phyloP scores from a whole-genome alignment of 2,329 filamentous ascomycete species.

The Microdochium nivale region DNA sequence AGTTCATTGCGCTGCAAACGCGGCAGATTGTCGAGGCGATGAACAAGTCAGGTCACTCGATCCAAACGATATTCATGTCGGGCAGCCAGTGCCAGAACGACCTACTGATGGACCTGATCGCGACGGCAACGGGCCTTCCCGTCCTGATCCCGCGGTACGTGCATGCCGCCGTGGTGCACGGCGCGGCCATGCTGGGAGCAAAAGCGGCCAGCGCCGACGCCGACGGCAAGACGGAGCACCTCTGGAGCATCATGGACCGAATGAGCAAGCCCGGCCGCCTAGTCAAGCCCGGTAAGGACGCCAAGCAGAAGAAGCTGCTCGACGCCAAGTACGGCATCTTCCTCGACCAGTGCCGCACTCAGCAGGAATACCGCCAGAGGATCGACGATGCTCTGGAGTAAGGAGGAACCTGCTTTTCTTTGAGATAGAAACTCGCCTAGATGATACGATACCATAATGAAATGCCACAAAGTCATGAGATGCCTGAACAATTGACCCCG shows the following conservation, averaged over 20 bases:
- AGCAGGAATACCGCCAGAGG: constrained; percentile 71
- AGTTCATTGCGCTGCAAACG: constrained; percentile 96
- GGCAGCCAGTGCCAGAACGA: constrained; percentile 96
- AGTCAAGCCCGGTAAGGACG: constrained; percentile 65
- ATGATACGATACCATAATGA: neutral
- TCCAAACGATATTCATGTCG: constrained; percentile 96
- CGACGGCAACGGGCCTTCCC: constrained; percentile 83
- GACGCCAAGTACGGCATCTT: constrained; percentile 94
- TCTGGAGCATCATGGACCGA: constrained; percentile 96
- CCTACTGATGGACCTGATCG: constrained; percentile 83
- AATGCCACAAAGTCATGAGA: neutral
- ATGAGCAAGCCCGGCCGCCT: constrained; percentile 91
- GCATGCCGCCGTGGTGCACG: constrained; percentile 90
- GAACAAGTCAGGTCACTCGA: constrained; percentile 81
- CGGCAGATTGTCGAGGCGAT: constrained; percentile 91
- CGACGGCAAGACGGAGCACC: constrained; percentile 69
- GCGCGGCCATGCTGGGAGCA: constrained; percentile 95
- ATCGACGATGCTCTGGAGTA: constrained; percentile 47
- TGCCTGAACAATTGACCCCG: neutral
- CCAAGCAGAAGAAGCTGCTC: constrained; percentile 69
- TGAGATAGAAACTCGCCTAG: neutral
- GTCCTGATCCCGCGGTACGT: constrained; percentile 91
- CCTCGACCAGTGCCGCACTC: constrained; percentile 79
- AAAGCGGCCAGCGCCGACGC: constrained; percentile 84
- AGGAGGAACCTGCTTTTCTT: neutral